Base-by-base conservation (phyloP, 2,329 filamentous ascomycete species). In the Periglandula ipomoeae region DNA sequence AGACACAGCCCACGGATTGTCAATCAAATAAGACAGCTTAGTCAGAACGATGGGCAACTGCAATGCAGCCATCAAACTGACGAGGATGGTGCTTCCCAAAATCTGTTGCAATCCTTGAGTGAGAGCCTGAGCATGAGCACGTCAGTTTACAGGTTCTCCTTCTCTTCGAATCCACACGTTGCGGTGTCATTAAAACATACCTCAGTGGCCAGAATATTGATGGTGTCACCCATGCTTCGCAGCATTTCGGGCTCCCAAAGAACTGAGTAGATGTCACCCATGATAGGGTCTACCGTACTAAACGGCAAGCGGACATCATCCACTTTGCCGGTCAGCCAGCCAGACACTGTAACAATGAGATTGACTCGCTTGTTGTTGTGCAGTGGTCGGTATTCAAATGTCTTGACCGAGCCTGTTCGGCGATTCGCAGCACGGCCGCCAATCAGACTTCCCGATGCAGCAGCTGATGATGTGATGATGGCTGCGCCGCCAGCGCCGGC, bases 351-450 rank as follows among this genome's bases (percentile, higher is more conserved):
- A 35, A 98, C 82, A 54, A 98, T 93, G 26, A 98, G 76, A 59
- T 98, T 97, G 35, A 96, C 87, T 50, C 90, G 79, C 69, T 98
- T 98, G 68, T 97, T 97, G 70, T 98, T 98, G 72, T 97, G 90
- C 41, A 98, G 71, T 6, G 93, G 93, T 40, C 91, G 81, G 64
- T 97, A 98, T 67, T 98, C 93, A 61, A 97, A 98, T 0, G 93
- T 98, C 67, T 84, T 89, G 50, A 98, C 94, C 1, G 90, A 84
- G 13, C 93, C 91, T 1, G 87, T 97, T 57, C 93, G 79, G 58
- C 90, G 79, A 59, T 87, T 76, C n/a, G 90, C 89, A 23, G 93
- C 91, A 62, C 82, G 83, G 38, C 86, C 80, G 44, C 88, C 93
- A 59, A 98, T 93, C 34, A 89, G 81, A 58, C 89, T 82, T 46